phyloP scores from a whole-genome alignment of 768 basidiomycete species.

The Pulveroboletus sp. region DNA sequence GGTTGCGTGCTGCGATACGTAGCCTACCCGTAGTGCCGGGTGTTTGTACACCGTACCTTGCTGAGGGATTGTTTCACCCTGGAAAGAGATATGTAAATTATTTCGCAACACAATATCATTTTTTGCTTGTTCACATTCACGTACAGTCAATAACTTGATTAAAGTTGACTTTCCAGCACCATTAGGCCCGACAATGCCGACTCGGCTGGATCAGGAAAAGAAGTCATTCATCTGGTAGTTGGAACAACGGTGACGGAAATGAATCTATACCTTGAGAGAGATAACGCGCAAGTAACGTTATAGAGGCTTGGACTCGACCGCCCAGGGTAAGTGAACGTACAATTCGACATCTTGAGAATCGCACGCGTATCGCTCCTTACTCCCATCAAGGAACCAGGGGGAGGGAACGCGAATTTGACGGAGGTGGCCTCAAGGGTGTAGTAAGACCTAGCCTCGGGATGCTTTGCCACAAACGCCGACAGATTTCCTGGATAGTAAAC shows the following conservation, averaged over 20 bases:
- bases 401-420: slow-evolving; percentile 93
- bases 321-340: slow-evolving; percentile 94
- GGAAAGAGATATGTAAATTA: slow-evolving; percentile 6
- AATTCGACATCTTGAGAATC: slow-evolving; percentile 86
- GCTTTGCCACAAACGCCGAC: slow-evolving; percentile 80
- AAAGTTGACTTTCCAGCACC: slow-evolving; percentile 96
- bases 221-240: slow-evolving; percentile 15
- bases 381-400: slow-evolving; percentile 94
- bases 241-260: slow-evolving; percentile 20
- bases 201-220: slow-evolving; percentile 53
- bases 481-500: slow-evolving; percentile 94
- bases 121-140: slow-evolving; percentile 21
- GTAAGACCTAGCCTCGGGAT: slow-evolving; percentile 93
- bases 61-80: slow-evolving; percentile 92
- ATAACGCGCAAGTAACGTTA: slow-evolving; percentile 88
- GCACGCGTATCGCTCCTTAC: slow-evolving; percentile 94
- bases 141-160: slow-evolving; percentile 86
- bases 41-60: slow-evolving; percentile 92
- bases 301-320: slow-evolving; percentile 70
- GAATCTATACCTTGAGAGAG: slow-evolving; percentile 72
- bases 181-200: slow-evolving; percentile 89
- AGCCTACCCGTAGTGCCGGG: slow-evolving; percentile 88
- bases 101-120: slow-evolving; percentile 6
- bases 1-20: slow-evolving; percentile 97
- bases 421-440: slow-evolving; percentile 92